Conservation (phyloP, 495 filamentous ascomycete species). For the Halenospora varia region DNA sequence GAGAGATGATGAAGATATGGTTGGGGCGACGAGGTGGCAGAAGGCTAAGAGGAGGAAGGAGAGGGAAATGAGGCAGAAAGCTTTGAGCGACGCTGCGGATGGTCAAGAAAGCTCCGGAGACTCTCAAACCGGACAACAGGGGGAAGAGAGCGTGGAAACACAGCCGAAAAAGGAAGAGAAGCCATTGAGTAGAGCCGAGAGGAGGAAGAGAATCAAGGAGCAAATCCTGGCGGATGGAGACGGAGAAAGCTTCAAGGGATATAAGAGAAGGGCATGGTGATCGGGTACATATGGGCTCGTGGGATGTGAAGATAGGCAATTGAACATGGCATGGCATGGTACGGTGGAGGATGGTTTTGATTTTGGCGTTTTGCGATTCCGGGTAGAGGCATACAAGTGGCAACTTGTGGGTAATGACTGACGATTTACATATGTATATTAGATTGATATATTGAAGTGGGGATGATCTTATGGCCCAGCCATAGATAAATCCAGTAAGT, state of each 20-base stretch:
- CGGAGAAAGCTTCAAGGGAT: conserved; percentile 36
- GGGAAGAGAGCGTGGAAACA: not conserved
- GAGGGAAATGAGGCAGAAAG: conserved; percentile 10
- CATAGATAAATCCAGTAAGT: conserved; percentile 1
- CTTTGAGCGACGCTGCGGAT: conserved; percentile 6
- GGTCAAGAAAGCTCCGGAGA: not conserved
- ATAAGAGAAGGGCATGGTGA: conserved; percentile 44
- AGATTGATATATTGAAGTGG: conserved; percentile 3
- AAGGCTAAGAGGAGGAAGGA: conserved; percentile 23
- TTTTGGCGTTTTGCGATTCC: not conserved
- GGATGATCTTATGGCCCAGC: conserved; percentile 10
- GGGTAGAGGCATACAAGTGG: not conserved
- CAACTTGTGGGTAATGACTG: not conserved
- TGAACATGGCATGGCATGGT: not conserved
- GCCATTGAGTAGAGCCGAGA: conserved; percentile 41
- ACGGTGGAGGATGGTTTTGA: not conserved
- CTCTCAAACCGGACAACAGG: not conserved
- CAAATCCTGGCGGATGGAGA: conserved; percentile 41
- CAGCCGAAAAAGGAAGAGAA: conserved; percentile 13
- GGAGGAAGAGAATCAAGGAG: conserved; percentile 45
- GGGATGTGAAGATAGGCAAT: not conserved
- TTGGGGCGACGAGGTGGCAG: conserved; percentile 11
- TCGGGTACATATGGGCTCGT: not conserved
- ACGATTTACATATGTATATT: conserved; percentile 7
- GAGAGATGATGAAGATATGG: conserved; percentile 13